Percentiles rank a stretch among this genome's conserved stretches.
Evolutionary conservation across 2,329 filamentous ascomycete genomes (phyloP).

Genomic region (Ophidiomyces ophidiicola): DNA sequence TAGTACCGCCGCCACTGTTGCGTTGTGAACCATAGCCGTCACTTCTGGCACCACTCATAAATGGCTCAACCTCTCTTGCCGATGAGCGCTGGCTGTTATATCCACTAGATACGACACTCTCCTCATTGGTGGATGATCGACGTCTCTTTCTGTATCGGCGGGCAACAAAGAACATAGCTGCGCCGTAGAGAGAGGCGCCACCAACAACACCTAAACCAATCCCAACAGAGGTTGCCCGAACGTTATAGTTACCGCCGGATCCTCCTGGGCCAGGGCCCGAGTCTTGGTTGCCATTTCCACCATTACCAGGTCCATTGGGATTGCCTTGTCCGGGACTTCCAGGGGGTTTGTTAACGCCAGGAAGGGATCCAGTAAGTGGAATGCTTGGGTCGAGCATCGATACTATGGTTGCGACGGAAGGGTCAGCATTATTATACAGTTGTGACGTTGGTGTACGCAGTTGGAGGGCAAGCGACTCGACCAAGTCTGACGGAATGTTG

Average conservation of each 20-base stretch:
- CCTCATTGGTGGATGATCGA: conserved; percentile 61
- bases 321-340: conserved; percentile 23
- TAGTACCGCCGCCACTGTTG: conserved; percentile 55
- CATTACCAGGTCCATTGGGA: conserved; percentile 27
- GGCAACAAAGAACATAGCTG: conserved; percentile 87
- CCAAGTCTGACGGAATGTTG: conserved; percentile 59
- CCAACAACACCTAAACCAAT: conserved; percentile 67
- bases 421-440: conserved; percentile 59
- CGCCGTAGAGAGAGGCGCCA: conserved; percentile 76
- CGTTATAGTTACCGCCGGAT: conserved; percentile 30
- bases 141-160: conserved; percentile 81
- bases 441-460: conserved; percentile 58
- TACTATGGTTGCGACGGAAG: conserved; percentile 60
- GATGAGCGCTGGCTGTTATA: conserved; percentile 37
- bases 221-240: conserved; percentile 41
- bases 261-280: conserved; percentile 18
- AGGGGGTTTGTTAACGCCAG: conserved; percentile 19
- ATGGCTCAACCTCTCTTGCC: conserved; percentile 30
- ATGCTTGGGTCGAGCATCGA: conserved; percentile 74
- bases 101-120: conserved; percentile 56
- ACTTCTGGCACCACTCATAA: conserved; percentile 57
- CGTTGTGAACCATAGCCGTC: conserved; percentile 42
- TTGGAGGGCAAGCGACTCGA: conserved; percentile 55
- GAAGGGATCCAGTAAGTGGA: conserved; percentile 41
- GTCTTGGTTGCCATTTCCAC: conserved; percentile 23